phyloP scores from a whole-genome alignment of 352 stramenopile species.

The Globisporangium spiculum region DNA sequence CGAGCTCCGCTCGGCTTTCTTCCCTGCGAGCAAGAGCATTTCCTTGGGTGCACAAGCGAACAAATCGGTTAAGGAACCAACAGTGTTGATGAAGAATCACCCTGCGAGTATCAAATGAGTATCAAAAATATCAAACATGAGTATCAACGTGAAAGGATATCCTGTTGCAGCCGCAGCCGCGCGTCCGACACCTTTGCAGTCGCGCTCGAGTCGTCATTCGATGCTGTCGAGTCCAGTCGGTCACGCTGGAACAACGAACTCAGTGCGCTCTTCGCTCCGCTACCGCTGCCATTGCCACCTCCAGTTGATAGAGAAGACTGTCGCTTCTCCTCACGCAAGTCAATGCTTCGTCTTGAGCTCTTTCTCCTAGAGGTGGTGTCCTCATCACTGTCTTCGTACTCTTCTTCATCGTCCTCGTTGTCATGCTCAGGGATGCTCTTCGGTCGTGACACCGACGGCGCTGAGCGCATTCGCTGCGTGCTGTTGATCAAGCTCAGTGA shows the following conservation, averaged over 20 bases:
- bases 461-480: constrained; percentile 5
- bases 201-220: constrained; percentile 15
- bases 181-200: constrained; percentile 52
- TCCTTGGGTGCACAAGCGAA: constrained; percentile 35
- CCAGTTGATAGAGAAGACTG: not conserved
- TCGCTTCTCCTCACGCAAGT: constrained; percentile 1
- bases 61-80: constrained; percentile 14
- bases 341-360: not conserved
- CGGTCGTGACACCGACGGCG: constrained; percentile 11
- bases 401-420: constrained; percentile 19
- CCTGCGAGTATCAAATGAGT: not conserved
- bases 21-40: constrained; percentile 66
- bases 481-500: not conserved
- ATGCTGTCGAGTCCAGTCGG: constrained; percentile 20
- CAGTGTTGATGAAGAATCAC: not conserved
- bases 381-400: not conserved
- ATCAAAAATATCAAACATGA: not conserved
- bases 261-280: constrained; percentile 18
- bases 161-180: constrained; percentile 61
- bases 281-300: not conserved
- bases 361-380: constrained; percentile 1
- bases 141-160: constrained; percentile 23
- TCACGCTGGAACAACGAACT: constrained; percentile 36
- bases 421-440: constrained; percentile 36
- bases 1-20: constrained; percentile 37